phyloP scores from a whole-genome alignment of 495 filamentous ascomycete genomes.

The Penicillium bovifimosum region DNA sequence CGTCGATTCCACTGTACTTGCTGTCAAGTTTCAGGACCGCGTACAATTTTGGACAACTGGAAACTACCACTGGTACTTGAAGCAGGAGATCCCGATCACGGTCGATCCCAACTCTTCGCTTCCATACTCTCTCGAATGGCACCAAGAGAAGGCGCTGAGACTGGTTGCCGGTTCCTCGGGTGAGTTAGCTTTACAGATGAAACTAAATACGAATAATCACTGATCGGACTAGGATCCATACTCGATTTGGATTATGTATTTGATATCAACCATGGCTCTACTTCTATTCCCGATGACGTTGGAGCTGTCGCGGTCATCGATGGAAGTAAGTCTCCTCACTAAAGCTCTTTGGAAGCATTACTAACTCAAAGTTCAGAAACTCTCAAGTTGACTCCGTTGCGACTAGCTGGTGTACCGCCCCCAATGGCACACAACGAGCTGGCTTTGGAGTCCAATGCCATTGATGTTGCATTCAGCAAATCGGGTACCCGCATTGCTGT shows the following conservation, averaged over 20 bases:
- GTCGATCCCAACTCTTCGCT: constrained; percentile 17
- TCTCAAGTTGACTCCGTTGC: constrained; percentile 80
- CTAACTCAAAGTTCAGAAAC: constrained; percentile 23
- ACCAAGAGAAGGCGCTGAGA: constrained; percentile 73
- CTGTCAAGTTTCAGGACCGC: constrained; percentile 66
- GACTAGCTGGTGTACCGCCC: constrained; percentile 79
- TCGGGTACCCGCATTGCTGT: constrained; percentile 65
- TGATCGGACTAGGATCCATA: constrained; percentile 43
- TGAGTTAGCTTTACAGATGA: constrained; percentile 11
- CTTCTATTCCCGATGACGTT: constrained; percentile 65
- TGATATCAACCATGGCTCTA: constrained; percentile 60
- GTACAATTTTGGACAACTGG: constrained; percentile 95
- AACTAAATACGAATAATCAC: background rate
- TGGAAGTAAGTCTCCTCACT: constrained; percentile 50
- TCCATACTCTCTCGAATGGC: constrained; percentile 58
- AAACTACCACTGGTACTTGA: constrained; percentile 98
- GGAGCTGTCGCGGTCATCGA: constrained; percentile 86
- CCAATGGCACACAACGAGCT: constrained; percentile 86
- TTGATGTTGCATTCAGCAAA: constrained; percentile 70
- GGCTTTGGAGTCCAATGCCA: constrained; percentile 51
- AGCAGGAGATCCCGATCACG: constrained; percentile 68
- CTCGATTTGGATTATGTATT: constrained; percentile 64
- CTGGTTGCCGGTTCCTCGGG: constrained; percentile 48
- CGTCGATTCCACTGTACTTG: constrained; percentile 81
- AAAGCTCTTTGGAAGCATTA: constrained; percentile 17